Evolutionary conservation across 202 grass and related monocot species (phyloP).

Genomic region (Digitaria exilis): DNA sequence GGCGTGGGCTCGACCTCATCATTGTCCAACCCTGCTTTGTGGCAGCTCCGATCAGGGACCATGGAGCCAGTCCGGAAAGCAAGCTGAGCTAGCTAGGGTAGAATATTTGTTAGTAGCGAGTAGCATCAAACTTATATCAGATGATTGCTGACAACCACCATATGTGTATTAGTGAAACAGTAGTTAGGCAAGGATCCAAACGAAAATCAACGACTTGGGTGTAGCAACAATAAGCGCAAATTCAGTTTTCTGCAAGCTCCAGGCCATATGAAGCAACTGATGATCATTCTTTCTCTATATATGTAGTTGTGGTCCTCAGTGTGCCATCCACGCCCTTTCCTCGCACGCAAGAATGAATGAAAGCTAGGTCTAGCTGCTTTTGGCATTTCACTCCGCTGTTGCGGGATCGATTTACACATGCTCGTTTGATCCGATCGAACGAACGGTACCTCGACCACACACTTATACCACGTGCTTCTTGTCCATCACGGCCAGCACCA

Average conservation of each 20-base stretch:
- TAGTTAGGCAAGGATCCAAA: background rate
- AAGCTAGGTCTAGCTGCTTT: background rate
- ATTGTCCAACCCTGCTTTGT: slow-evolving; percentile 31
- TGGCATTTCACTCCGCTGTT: background rate
- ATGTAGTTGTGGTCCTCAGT: slow-evolving; percentile 37
- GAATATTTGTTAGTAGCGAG: background rate
- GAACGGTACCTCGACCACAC: background rate
- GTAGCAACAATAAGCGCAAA: background rate
- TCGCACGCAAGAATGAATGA: slow-evolving; percentile 51
- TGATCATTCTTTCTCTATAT: background rate
- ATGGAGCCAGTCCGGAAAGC: background rate
- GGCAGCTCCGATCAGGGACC: background rate
- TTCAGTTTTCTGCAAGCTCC: background rate
- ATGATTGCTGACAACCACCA: background rate
- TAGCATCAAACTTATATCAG: background rate
- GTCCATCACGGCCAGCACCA: background rate
- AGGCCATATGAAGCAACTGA: slow-evolving; percentile 1
- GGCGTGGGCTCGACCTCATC: slow-evolving; percentile 71
- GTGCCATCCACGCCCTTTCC: slow-evolving; percentile 40
- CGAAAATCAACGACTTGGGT: background rate
- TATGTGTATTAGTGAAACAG: background rate
- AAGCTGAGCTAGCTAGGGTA: background rate
- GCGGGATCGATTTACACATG: slow-evolving; percentile 21
- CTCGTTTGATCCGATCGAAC: background rate
- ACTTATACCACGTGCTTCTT: background rate